phyloP scores from a whole-genome alignment of 352 stramenopile species.

The Phytophthora cryptogea region DNA sequence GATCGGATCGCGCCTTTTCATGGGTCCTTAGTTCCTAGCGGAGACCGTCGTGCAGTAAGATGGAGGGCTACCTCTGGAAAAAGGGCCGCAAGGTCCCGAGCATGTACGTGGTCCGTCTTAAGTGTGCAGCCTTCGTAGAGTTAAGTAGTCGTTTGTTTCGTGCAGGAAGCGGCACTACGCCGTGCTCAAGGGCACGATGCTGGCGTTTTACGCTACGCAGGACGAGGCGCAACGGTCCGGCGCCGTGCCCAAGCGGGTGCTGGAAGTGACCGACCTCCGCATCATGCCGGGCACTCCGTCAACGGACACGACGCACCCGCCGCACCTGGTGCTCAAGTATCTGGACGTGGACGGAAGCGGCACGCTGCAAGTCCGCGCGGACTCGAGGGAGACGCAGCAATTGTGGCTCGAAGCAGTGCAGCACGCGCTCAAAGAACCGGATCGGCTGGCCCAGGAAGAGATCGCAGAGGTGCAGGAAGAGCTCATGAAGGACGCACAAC shows the following conservation, averaged over 20 bases:
- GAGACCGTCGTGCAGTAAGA: constrained; percentile 15
- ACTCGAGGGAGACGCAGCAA: constrained; percentile 57
- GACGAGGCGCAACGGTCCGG: constrained; percentile 52
- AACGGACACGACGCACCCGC: constrained; percentile 13
- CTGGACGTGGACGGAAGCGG: constrained; percentile 33
- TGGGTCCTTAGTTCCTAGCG: constrained; percentile 2
- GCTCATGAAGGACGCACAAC: constrained; percentile 42
- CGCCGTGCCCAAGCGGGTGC: constrained; percentile 53
- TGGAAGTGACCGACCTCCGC: constrained; percentile 59
- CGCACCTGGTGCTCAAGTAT: constrained; percentile 35
- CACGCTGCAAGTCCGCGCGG: constrained; percentile 58
- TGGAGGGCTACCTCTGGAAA: constrained; percentile 62
- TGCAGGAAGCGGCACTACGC: constrained; percentile 72
- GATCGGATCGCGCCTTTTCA: constrained; percentile 13
- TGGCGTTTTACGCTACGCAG: constrained; percentile 58
- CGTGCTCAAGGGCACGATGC: constrained; percentile 81
- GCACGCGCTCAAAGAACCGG: constrained; percentile 68
- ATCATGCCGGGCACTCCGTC: constrained; percentile 11
- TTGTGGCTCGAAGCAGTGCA: constrained; percentile 65
- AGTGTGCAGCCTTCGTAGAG: not conserved
- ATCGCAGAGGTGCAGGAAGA: constrained; percentile 72
- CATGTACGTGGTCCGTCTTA: constrained; percentile 40
- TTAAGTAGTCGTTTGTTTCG: not conserved
- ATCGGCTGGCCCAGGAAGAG: constrained; percentile 75
- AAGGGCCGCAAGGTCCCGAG: constrained; percentile 43